Evolutionary conservation across 2,329 filamentous ascomycete species (phyloP).

Genomic region (Fusarium sublunatum): DNA sequence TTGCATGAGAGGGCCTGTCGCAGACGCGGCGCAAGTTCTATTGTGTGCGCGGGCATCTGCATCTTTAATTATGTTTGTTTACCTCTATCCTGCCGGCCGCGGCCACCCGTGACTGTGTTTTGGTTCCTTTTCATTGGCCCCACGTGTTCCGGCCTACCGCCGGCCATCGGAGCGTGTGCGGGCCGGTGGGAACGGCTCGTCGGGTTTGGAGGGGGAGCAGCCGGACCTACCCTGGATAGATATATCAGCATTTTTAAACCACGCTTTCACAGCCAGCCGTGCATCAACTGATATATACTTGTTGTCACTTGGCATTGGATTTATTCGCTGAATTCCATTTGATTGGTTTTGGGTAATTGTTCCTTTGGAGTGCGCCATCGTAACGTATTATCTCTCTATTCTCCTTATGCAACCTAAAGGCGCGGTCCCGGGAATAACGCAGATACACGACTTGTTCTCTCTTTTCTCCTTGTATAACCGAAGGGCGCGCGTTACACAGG

Average conservation of each 20-base stretch:
- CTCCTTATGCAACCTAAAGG: too few relatives aligned
- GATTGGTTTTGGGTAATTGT: too few relatives aligned
- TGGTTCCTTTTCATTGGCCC: conserved; percentile 26
- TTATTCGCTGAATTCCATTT: too few relatives aligned
- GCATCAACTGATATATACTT: neutral
- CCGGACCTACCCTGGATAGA: conserved; percentile 24
- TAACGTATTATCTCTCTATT: too few relatives aligned
- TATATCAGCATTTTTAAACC: too few relatives aligned
- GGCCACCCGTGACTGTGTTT: conserved; percentile 24
- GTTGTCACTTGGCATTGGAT: too few relatives aligned
- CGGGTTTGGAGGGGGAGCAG: neutral
- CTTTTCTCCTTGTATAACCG: neutral
- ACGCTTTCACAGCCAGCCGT: neutral
- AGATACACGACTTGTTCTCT: too few relatives aligned
- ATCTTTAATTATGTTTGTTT: conserved; percentile 31
- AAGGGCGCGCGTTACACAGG: too few relatives aligned
- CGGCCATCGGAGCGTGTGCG: conserved; percentile 42
- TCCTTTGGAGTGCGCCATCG: too few relatives aligned
- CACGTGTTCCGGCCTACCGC: conserved; percentile 15
- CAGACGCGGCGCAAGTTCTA: neutral
- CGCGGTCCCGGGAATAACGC: too few relatives aligned
- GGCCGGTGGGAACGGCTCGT: neutral
- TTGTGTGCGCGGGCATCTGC: neutral
- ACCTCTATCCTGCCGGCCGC: conserved; percentile 17
- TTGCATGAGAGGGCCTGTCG: neutral